Evolutionary conservation across 176 grass and related monocot genomes (phyloP), one percentile per base, ranked within the genome.

Genomic region (Luzula sylvatica): DNA sequence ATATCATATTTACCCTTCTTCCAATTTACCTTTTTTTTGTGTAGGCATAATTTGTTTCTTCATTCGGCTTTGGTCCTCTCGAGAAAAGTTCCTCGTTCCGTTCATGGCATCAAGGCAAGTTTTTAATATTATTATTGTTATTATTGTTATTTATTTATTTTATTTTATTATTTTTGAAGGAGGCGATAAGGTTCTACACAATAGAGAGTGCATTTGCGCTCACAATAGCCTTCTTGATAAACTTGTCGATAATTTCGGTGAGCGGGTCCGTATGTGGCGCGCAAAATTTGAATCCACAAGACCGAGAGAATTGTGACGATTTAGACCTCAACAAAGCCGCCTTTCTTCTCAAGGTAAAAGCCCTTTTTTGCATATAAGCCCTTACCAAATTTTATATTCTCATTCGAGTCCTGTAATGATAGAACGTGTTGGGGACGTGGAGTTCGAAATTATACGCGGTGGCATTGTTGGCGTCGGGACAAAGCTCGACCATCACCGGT

Each of bases 121-220:
- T 60, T 23, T 41, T 60, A 22, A 43, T 60, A 23, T n/a, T 60
- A 16, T 55, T 23, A 57, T 28, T 46, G 48, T n/a, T 67, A 18
- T 16, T 9, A 45, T 44, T 58, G 2, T 18, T 39, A 40, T 11
- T 32, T 23, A 22, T 27, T 23, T 55, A 11, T 8, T 27, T 47
- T 15, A 24, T 5, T 43, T 64, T 51, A 20, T 18, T 57, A 72
- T 71, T 24, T 86, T 7, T 82, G 38, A 76, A 96, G 90, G 90
- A 96, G 68, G 84, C 90, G 2, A 88, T 81, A 30, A 82, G 80
- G 56, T 96, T 89, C 73, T 96, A 96, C 60, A 96, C 57, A 24
- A 73, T 96, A 53, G 90, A 96, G 81, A 96, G 90, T 71, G 90
- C 81, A 73, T 89, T 96, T 76, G 84, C 90, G 48, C 84, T 96